A percentile compares a stretch with the other conserved stretches of the same genome.
Evolutionary conservation across 1,284 basidiomycete species (phyloP).

Genomic region (Trichosporon inkin): DNA sequence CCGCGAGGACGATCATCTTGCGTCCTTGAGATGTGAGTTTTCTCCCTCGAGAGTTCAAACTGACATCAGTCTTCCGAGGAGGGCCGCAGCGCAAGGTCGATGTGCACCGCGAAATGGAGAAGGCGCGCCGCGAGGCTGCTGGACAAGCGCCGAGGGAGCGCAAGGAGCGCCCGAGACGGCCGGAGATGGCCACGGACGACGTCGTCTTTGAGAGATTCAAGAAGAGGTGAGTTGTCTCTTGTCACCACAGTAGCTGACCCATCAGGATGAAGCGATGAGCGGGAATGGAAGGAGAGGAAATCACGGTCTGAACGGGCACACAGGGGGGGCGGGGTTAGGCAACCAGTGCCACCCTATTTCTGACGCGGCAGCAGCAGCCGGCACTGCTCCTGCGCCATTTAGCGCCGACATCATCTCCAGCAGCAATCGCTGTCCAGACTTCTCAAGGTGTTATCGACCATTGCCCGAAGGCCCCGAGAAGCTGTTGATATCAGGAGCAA

Average conservation of each 20-base stretch:
- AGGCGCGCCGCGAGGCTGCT: slow-evolving; percentile 77
- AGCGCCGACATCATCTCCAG: no score
- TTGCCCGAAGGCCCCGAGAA: no score
- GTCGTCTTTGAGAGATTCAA: slow-evolving; percentile 60
- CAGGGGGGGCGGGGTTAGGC: no score
- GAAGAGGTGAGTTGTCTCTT: slow-evolving; percentile 36
- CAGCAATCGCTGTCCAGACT: no score
- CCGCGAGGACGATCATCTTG: slow-evolving; percentile 60
- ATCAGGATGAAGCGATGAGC: neutral
- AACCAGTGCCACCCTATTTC: no score
- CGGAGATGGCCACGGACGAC: slow-evolving; percentile 84
- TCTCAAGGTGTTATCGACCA: no score
- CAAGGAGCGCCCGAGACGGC: slow-evolving; percentile 47
- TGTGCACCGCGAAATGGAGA: slow-evolving; percentile 76
- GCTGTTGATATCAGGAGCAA: no score
- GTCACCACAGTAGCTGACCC: neutral
- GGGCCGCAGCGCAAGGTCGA: slow-evolving; percentile 66
- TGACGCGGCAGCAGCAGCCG: no score
- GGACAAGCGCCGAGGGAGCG: slow-evolving; percentile 58
- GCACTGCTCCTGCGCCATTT: no score
- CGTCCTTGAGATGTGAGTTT: slow-evolving; percentile 72
- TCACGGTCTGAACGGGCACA: no score
- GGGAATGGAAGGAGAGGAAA: neutral
- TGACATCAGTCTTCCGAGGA: slow-evolving; percentile 68
- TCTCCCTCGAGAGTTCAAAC: neutral